Conservation (phyloP, 768 basidiomycete species). For the Lentinula lateritia region DNA sequence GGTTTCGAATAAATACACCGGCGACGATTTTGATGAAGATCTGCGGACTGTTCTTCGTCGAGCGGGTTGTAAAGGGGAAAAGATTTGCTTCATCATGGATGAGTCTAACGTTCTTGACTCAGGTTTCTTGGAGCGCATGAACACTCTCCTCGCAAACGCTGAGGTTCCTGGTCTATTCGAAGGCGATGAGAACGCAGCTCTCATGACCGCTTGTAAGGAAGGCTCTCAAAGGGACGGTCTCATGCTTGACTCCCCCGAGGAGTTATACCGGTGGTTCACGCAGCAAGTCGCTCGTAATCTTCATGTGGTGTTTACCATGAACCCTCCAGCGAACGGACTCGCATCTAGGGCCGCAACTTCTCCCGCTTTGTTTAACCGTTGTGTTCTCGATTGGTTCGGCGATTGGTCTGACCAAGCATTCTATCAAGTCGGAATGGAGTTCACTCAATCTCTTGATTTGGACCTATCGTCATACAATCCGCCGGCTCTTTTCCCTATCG, state of each 20-base stretch:
- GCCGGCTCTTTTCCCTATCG: conserved; percentile 81
- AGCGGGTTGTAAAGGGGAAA: conserved; percentile 96
- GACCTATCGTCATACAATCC: conserved; percentile 80
- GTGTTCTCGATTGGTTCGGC: conserved; percentile 99
- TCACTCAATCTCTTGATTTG: conserved; percentile 90
- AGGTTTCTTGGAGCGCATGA: conserved; percentile 99
- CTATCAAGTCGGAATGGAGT: conserved; percentile 97
- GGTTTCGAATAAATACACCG: conserved; percentile 98
- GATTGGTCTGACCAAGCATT: conserved; percentile 99
- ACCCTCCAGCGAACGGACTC: conserved; percentile 92
- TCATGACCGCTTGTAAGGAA: conserved; percentile 99
- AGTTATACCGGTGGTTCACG: conserved; percentile 98
- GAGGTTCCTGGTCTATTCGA: conserved; percentile 99
- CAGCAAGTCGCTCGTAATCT: conserved; percentile 97
- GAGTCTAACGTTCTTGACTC: conserved; percentile 99
- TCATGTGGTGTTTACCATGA: conserved; percentile 99
- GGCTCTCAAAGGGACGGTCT: conserved; percentile 98
- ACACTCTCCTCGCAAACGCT: conserved; percentile 97
- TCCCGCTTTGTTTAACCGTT: conserved; percentile 97
- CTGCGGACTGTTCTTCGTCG: conserved; percentile 91
- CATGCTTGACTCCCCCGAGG: conserved; percentile 97
- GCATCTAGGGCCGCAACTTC: conserved; percentile 96
- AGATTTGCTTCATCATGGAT: conserved; percentile 99
- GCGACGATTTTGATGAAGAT: conserved; percentile 98
- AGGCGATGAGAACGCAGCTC: conserved; percentile 95